phyloP scores from a whole-genome alignment of 2,329 filamentous ascomycete species.

The Beauveria sp. region DNA sequence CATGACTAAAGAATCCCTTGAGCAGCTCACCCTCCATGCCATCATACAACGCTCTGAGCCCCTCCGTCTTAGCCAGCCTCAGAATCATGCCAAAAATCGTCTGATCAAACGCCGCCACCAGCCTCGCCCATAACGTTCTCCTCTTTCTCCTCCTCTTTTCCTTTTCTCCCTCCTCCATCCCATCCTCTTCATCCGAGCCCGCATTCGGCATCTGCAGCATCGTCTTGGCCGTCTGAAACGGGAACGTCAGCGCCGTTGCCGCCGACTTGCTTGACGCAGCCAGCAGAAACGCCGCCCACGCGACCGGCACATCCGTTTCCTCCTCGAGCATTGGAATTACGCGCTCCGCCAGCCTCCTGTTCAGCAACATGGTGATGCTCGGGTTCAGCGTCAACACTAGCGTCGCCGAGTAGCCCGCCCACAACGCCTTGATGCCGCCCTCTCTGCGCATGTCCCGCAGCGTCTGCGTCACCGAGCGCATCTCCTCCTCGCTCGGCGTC shows the following conservation, averaged over 20 bases:
- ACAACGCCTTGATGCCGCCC: slow-evolving; percentile 65
- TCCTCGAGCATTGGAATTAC: slow-evolving; percentile 44
- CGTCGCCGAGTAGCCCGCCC: slow-evolving; percentile 80
- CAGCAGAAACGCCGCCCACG: slow-evolving; percentile 37
- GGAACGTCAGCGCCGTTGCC: slow-evolving; percentile 73
- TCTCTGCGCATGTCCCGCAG: slow-evolving; percentile 56
- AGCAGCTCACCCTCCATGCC: slow-evolving; percentile 70
- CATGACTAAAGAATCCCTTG: slow-evolving; percentile 79
- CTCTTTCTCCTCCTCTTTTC: slow-evolving; percentile 7
- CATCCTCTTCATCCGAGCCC: background rate
- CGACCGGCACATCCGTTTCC: slow-evolving; percentile 28
- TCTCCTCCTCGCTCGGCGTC: slow-evolving; percentile 33
- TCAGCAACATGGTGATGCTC: slow-evolving; percentile 76
- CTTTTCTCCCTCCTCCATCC: background rate
- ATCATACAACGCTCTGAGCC: slow-evolving; percentile 62
- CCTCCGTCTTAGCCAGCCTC: slow-evolving; percentile 54
- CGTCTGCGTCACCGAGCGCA: slow-evolving; percentile 44
- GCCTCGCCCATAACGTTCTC: slow-evolving; percentile 11
- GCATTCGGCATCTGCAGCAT: slow-evolving; percentile 55
- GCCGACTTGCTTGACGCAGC: slow-evolving; percentile 73
- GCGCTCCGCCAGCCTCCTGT: slow-evolving; percentile 59
- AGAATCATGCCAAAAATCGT: slow-evolving; percentile 59
- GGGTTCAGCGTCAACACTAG: slow-evolving; percentile 79
- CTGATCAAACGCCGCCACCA: slow-evolving; percentile 22
- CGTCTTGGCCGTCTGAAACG: slow-evolving; percentile 78